phyloP scores from a whole-genome alignment of 441 rosid species.

The Daphne laureola region DNA sequence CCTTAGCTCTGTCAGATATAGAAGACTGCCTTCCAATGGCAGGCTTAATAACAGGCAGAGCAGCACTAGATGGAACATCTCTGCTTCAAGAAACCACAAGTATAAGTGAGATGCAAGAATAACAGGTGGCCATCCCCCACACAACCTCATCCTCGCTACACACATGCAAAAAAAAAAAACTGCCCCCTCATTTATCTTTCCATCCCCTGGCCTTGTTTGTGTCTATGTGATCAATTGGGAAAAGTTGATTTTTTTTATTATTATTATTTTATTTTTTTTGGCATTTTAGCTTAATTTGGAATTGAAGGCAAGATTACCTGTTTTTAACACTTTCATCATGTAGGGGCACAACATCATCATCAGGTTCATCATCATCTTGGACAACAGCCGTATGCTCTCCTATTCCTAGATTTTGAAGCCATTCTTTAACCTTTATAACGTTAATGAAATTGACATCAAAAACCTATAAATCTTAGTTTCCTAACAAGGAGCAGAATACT shows the following conservation, averaged over 20 bases:
- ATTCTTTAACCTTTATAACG: conserved; percentile 93
- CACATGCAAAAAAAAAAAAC: conserved; percentile 8
- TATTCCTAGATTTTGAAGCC: conserved; percentile 99
- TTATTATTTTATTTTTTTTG: too few relatives aligned
- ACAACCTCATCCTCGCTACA: conserved; percentile 1
- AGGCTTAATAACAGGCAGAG: conserved; percentile 89
- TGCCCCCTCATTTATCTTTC: not conserved
- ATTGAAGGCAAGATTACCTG: conserved; percentile 38
- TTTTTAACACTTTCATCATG: conserved; percentile 80
- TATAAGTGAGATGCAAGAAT: conserved; percentile 19
- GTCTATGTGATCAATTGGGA: conserved; percentile 13
- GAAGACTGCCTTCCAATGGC: conserved; percentile 90
- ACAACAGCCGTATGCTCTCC: conserved; percentile 70
- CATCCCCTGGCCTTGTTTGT: not conserved
- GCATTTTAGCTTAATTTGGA: not conserved
- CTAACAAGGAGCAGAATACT: conserved; percentile 2
- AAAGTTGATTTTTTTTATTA: too few relatives aligned
- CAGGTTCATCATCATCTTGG: conserved; percentile 85
- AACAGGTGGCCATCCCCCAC: not conserved
- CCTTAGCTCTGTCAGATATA: conserved; percentile 83
- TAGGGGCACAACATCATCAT: conserved; percentile 60
- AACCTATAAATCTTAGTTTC: conserved; percentile 8
- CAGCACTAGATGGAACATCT: conserved; percentile 98
- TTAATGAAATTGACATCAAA: conserved; percentile 45
- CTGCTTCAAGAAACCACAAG: conserved; percentile 49